These are phyloP conservation scores for Penicillium desertorum DNA, from an alignment of 495 filamentous ascomycete species.

Conservation along the genomic window DNA sequence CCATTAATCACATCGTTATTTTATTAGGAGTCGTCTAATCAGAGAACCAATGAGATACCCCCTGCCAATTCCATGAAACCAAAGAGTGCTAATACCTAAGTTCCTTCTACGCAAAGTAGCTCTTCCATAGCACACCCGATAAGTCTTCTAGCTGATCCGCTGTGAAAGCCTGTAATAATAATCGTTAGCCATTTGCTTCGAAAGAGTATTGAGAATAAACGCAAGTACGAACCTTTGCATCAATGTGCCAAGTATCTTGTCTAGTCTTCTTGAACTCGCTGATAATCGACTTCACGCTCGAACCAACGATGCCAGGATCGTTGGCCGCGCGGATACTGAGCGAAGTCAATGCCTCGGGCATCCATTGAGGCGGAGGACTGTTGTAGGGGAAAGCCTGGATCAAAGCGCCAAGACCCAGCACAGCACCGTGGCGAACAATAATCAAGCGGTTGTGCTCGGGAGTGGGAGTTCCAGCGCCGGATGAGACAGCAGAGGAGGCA, in stretches of 20 bases:
- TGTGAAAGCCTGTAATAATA: conserved; percentile 70
- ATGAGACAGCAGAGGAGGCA: conserved; percentile 44
- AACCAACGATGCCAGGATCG: conserved; percentile 90
- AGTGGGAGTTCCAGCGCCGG: conserved; percentile 71
- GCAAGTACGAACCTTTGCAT: conserved; percentile 74
- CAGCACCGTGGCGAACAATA: conserved; percentile 82
- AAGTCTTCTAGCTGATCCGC: conserved; percentile 91
- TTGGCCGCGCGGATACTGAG: conserved; percentile 81
- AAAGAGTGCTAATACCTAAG: background rate
- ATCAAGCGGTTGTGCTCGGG: conserved; percentile 80
- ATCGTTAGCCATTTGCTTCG: conserved; percentile 29
- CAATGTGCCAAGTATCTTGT: conserved; percentile 97
- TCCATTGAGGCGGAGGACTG: conserved; percentile 88
- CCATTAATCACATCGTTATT: background rate
- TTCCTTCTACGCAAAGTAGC: conserved; percentile 80
- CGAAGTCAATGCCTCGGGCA: conserved; percentile 87
- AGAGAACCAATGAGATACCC: background rate
- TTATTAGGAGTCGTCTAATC: background rate
- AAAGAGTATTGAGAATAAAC: background rate
- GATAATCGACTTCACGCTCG: conserved; percentile 93
- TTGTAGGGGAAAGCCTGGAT: conserved; percentile 97
- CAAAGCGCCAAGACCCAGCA: conserved; percentile 85
- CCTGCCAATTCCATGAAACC: background rate
- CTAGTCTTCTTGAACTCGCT: conserved; percentile 99
- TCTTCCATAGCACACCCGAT: conserved; percentile 98